A percentile compares a stretch with the other conserved stretches of the same genome.
phyloP scores from a whole-genome alignment of 345 rosid species.

The Eutrema heterophyllum region DNA sequence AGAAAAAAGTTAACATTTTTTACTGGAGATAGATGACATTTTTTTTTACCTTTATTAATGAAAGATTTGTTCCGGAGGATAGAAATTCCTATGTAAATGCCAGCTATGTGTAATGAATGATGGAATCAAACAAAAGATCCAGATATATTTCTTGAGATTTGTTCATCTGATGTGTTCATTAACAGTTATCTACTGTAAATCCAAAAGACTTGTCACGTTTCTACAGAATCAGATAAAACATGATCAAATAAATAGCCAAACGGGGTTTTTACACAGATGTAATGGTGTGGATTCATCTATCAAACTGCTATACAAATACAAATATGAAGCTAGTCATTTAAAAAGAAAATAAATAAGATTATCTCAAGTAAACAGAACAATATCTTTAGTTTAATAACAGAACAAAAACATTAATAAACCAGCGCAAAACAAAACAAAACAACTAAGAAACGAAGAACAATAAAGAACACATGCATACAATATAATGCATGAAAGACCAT shows the following conservation, averaged over 20 bases:
- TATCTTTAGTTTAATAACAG: not conserved
- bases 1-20: not conserved
- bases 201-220: not conserved
- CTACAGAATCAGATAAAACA: not conserved
- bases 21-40: not conserved
- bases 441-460: not conserved
- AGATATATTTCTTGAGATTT: constrained; percentile 1
- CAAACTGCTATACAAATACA: too few species aligned
- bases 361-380: not conserved
- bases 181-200: not conserved
- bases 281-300: not conserved
- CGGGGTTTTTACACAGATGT: not conserved
- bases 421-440: not conserved
- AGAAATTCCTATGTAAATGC: not conserved
- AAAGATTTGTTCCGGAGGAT: not conserved
- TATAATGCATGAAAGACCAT: not conserved
- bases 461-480: constrained; percentile 5
- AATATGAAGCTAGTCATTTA: not conserved
- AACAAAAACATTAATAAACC: not conserved
- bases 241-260: constrained; percentile 2
- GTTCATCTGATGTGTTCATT: not conserved
- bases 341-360: not conserved
- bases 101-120: not conserved
- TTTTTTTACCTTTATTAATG: not conserved
- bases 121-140: not conserved